Evolutionary conservation across 305 asterid genomes (phyloP).

Genomic region (Solanum hybrid): DNA sequence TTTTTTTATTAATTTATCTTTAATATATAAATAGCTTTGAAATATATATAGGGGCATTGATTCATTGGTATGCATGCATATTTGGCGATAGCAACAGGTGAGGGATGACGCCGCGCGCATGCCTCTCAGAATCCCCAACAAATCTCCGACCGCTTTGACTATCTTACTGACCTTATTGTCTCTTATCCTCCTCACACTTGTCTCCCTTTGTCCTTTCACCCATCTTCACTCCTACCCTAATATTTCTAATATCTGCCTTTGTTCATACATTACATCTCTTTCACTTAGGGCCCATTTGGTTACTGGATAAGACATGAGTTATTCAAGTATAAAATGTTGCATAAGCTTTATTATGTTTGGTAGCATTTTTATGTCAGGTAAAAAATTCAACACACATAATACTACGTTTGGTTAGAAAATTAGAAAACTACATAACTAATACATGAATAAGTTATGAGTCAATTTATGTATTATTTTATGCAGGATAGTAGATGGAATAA

Average conservation of each 20-base stretch:
- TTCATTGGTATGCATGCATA: neutral
- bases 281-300: neutral
- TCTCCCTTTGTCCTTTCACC: neutral
- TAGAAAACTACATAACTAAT: no score
- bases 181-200: constrained; percentile 9
- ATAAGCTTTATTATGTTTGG: no score
- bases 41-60: neutral
- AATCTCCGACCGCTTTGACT: constrained; percentile 10
- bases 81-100: neutral
- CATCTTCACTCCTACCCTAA: neutral
- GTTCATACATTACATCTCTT: neutral
- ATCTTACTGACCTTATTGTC: constrained; percentile 14
- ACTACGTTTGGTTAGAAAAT: no score
- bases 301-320: no score
- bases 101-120: constrained; percentile 19
- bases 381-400: no score
- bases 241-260: neutral
- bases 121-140: constrained; percentile 12
- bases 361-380: no score
- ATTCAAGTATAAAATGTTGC: no score
- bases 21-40: neutral
- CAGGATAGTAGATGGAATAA: no score
- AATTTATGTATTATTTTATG: no score
- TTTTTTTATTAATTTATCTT: no score
- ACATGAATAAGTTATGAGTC: no score